Evolutionary conservation across 306 rosid species (phyloP).

Genomic region (Pachyrhizus erosus): DNA sequence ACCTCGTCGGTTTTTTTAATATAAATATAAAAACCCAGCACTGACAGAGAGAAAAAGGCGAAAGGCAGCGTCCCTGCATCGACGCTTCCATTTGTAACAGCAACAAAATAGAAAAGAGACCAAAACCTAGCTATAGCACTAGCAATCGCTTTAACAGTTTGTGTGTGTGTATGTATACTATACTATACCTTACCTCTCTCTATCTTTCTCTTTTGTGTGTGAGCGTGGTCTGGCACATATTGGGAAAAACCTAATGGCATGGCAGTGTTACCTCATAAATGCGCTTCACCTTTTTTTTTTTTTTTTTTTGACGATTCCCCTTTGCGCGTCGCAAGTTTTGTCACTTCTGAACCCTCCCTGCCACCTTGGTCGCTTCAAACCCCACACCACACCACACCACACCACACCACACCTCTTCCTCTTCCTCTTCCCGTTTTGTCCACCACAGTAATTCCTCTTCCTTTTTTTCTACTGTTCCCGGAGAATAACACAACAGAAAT

Average conservation of each 20-base stretch:
- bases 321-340: conserved; percentile 46
- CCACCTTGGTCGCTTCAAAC: conserved; percentile 40
- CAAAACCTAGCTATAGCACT: not conserved
- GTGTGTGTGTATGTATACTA: not conserved
- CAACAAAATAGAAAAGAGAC: not conserved
- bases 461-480: not conserved
- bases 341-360: conserved; percentile 50
- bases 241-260: conserved; percentile 32
- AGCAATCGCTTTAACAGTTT: not conserved
- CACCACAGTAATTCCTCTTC: not conserved
- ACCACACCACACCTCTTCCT: too few species aligned
- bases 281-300: conserved; percentile 37
- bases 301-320: conserved; percentile 36
- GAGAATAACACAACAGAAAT: not conserved
- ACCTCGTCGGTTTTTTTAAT: too few species aligned
- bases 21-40: too few species aligned
- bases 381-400: too few species aligned
- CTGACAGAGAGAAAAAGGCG: conserved; percentile 18
- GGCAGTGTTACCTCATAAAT: conserved; percentile 37
- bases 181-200: not conserved
- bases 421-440: too few species aligned
- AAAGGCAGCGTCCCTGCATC: not conserved
- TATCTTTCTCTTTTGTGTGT: not conserved
- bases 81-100: conserved; percentile 17
- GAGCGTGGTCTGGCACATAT: conserved; percentile 31